Conservation (phyloP, 208 protist species). For the Acanthamoeba triangularis region DNA sequence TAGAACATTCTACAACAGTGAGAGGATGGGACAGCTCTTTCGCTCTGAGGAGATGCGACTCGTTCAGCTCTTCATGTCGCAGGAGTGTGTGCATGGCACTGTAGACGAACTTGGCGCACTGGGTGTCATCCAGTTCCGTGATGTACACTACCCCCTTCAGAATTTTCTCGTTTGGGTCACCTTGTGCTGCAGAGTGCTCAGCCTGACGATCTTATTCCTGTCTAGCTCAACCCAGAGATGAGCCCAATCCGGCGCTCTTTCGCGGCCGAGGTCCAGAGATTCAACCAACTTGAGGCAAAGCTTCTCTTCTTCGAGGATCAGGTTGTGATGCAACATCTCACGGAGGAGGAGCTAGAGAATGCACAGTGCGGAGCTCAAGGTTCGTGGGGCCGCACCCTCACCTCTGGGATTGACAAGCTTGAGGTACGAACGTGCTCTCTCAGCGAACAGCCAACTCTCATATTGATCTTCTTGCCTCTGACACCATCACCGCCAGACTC, state of each 20-base stretch:
- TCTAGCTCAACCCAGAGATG: slow-evolving; percentile 93
- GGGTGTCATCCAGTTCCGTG: slow-evolving; percentile 97
- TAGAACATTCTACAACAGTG: not conserved
- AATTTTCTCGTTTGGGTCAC: too few relatives aligned
- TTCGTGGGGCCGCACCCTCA: not conserved
- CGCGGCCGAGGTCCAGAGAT: slow-evolving; percentile 97
- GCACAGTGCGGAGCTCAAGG: not conserved
- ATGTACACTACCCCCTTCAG: slow-evolving; percentile 92
- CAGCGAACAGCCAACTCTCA: not conserved
- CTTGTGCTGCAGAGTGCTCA: too few relatives aligned
- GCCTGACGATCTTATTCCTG: not conserved
- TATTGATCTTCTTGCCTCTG: not conserved
- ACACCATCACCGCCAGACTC: not conserved
- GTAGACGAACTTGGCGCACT: slow-evolving; percentile 97
- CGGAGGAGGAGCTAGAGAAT: not conserved
- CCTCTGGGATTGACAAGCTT: slow-evolving; percentile 87
- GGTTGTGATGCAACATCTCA: slow-evolving; percentile 87
- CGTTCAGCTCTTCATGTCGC: slow-evolving; percentile 97
- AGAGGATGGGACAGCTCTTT: slow-evolving; percentile 90
- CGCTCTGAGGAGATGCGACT: slow-evolving; percentile 98
- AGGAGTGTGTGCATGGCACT: slow-evolving; percentile 97
- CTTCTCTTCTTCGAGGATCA: slow-evolving; percentile 96
- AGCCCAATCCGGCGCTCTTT: slow-evolving; percentile 98
- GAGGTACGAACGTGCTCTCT: slow-evolving; percentile 67
- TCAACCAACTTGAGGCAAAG: slow-evolving; percentile 98